These are phyloP conservation scores for Colletotrichum tropicale DNA, from an alignment of 2,329 filamentous ascomycete genomes.

Conservation along the genomic window DNA sequence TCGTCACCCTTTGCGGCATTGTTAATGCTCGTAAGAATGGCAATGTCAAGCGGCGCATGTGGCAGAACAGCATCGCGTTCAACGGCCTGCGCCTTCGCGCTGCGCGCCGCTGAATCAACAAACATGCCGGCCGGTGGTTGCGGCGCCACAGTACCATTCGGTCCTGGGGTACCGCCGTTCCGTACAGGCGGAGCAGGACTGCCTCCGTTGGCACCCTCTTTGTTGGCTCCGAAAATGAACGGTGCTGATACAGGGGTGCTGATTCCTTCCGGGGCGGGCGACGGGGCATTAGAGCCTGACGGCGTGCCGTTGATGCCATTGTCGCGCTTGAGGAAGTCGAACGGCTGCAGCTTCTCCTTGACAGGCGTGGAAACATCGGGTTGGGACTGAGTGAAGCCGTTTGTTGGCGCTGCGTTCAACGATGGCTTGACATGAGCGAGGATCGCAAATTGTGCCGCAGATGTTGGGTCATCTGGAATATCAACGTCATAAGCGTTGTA, in stretches of 20 bases:
- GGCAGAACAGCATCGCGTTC: constrained; percentile 84
- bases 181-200: constrained; percentile 58
- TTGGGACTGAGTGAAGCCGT: constrained; percentile 47
- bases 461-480: constrained; percentile 84
- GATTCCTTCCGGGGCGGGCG: constrained; percentile 79
- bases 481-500: constrained; percentile 94
- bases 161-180: constrained; percentile 49
- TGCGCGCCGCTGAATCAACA: constrained; percentile 57
- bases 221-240: constrained; percentile 59
- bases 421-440: constrained; percentile 65
- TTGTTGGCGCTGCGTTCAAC: constrained; percentile 47
- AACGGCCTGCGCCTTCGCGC: constrained; percentile 59
- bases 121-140: constrained; percentile 50
- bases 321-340: constrained; percentile 70
- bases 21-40: constrained; percentile 87
- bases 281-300: constrained; percentile 83
- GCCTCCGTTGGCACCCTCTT: constrained; percentile 48
- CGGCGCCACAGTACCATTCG: constrained; percentile 30
- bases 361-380: constrained; percentile 61
- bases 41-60: constrained; percentile 81
- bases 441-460: constrained; percentile 78
- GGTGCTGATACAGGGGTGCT: constrained; percentile 68
- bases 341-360: constrained; percentile 68
- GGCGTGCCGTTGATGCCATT: constrained; percentile 79
- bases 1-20: constrained; percentile 89